Percentiles rank a stretch among this genome's conserved stretches.
These are phyloP conservation scores for Macrophomina pseudophaseolina DNA, from an alignment of 2,329 filamentous ascomycete genomes.

Conservation along the genomic window DNA sequence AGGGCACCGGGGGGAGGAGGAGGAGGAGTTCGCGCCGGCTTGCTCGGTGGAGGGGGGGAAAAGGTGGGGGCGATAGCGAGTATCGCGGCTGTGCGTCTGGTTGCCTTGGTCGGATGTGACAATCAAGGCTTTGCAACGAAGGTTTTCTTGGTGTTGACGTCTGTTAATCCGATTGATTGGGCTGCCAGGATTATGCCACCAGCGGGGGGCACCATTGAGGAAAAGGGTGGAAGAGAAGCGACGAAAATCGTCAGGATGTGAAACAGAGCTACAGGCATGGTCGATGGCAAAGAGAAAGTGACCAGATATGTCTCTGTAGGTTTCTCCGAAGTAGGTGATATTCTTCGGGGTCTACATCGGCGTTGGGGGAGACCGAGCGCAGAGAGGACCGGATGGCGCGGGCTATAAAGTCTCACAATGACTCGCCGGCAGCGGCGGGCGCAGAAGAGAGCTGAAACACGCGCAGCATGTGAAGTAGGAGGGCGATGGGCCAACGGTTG, in stretches of 20 bases:
- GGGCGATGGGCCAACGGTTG: conserved; percentile 6
- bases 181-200: neutral
- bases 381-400: conserved; percentile 7
- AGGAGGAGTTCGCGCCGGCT: neutral
- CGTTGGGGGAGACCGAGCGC: conserved; percentile 2
- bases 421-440: neutral
- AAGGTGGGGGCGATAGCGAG: conserved; percentile 2
- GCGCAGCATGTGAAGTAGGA: neutral
- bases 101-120: neutral
- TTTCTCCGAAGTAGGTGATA: neutral
- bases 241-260: conserved; percentile 3
- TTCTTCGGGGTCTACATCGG: conserved; percentile 7
- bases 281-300: neutral
- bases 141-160: conserved; percentile 8
- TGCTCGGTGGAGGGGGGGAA: neutral
- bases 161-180: neutral
- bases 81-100: neutral
- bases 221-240: too few species aligned
- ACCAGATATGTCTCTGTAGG: conserved; percentile 12
- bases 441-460: conserved; percentile 13
- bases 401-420: conserved; percentile 21
- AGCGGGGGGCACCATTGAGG: neutral
- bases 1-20: too few species aligned
- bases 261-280: conserved; percentile 6
- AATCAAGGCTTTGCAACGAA: neutral